phyloP scores from a whole-genome alignment of 2,329 filamentous ascomycete species.

The Fusarium pseudoanthophilum region DNA sequence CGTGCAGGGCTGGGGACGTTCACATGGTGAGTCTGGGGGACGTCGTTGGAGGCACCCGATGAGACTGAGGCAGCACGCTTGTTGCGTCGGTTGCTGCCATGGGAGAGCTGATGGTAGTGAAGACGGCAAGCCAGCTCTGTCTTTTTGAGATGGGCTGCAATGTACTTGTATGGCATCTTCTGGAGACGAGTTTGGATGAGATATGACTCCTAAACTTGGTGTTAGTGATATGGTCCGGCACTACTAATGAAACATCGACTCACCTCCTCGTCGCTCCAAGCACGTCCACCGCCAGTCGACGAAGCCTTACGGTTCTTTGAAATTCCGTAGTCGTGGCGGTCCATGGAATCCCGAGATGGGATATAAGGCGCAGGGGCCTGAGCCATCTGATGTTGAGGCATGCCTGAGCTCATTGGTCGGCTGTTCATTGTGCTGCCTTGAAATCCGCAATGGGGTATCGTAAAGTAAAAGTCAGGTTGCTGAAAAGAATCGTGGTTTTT shows the following conservation, averaged over 20 bases:
- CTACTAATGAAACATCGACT: slow-evolving; percentile 18
- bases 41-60: slow-evolving; percentile 64
- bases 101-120: slow-evolving; percentile 87
- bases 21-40: slow-evolving; percentile 60
- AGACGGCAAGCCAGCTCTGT: slow-evolving; percentile 88
- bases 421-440: slow-evolving; percentile 35
- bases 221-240: slow-evolving; percentile 25
- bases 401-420: slow-evolving; percentile 43
- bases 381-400: slow-evolving; percentile 64
- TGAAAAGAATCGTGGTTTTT: slow-evolving; percentile 32
- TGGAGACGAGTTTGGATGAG: slow-evolving; percentile 85
- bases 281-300: slow-evolving; percentile 79
- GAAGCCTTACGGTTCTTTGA: slow-evolving; percentile 74
- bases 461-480: slow-evolving; percentile 13
- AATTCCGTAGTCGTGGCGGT: slow-evolving; percentile 69
- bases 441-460: slow-evolving; percentile 38
- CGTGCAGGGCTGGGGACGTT: slow-evolving; percentile 62
- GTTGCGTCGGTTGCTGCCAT: slow-evolving; percentile 83
- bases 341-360: slow-evolving; percentile 64
- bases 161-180: slow-evolving; percentile 93
- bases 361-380: slow-evolving; percentile 59
- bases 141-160: slow-evolving; percentile 85
- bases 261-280: slow-evolving; percentile 90
- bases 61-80: slow-evolving; percentile 79
- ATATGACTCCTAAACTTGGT: slow-evolving; percentile 74